These are phyloP conservation scores for Calcarisporium arbuscula DNA, from an alignment of 2,329 filamentous ascomycete species.

Conservation along the genomic window DNA sequence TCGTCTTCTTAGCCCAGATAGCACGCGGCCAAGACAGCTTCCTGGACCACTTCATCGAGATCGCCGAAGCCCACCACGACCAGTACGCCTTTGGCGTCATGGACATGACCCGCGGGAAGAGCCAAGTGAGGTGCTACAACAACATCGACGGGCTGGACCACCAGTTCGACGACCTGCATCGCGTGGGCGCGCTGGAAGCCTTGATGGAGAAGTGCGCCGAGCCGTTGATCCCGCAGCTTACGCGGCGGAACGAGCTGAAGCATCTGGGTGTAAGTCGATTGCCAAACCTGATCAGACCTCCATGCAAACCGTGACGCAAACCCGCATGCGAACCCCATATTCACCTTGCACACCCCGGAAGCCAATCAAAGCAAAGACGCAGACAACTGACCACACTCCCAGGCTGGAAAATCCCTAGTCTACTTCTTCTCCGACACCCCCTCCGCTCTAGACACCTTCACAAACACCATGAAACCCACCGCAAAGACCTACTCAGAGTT, in stretches of 20 bases:
- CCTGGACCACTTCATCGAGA: constrained; percentile 19
- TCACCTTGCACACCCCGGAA: no score
- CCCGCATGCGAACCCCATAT: no score
- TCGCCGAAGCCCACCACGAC: constrained; percentile 31
- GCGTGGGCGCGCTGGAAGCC: constrained; percentile 25
- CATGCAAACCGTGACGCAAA: no score
- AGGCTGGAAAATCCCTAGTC: constrained; percentile 32
- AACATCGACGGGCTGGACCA: constrained; percentile 30
- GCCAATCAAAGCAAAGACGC: no score
- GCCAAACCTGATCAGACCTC: no score
- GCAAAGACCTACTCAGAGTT: constrained; percentile 41
- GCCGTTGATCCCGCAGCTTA: constrained; percentile 37
- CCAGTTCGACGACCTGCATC: constrained; percentile 23
- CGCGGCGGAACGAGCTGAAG: constrained; percentile 36
- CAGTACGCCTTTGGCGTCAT: constrained; percentile 34
- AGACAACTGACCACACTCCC: not conserved
- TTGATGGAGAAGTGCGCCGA: constrained; percentile 31
- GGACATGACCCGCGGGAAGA: not conserved
- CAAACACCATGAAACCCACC: constrained; percentile 28
- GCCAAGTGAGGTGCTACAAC: constrained; percentile 31
- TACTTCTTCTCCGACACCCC: constrained; percentile 22
- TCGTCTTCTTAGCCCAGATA: constrained; percentile 36
- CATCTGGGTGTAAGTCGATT: constrained; percentile 30
- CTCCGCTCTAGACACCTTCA: constrained; percentile 27
- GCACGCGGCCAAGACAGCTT: constrained; percentile 21